Base-by-base conservation (phyloP, 139 green algal genomes). In the Tetraselmis striata region DNA sequence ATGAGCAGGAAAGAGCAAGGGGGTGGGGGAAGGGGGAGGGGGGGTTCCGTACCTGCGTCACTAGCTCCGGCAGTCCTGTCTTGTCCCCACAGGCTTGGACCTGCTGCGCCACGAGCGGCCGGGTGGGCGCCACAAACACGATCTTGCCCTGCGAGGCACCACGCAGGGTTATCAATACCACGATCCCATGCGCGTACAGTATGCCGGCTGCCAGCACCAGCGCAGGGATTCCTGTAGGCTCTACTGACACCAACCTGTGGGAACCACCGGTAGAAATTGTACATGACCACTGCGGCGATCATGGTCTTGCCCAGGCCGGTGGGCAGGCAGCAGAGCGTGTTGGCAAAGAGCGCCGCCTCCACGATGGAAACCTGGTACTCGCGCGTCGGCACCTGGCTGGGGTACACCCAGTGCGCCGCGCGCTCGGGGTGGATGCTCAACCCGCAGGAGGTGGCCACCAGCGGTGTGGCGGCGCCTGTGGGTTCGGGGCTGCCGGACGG, bases 231-330 rank as follows among this genome's bases (percentile, higher is more conserved):
- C n/a, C n/a, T n/a, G n/a, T n/a, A n/a, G n/a, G n/a, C n/a, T n/a
- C n/a, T n/a, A n/a, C n/a, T n/a, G n/a, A n/a, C n/a, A n/a, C n/a
- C n/a, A n/a, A 93, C 91, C 80, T 93, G 76, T 0, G 95, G 95
- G 79, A 98, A 97, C 95, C 95, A 98, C 30, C 95, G 89, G 80
- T 91, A 94, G 84, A 94, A 98, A 87, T 99, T 99, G 90, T 92
- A 67, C 93, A 96, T 97, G 30, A 96, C 93, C 23, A 98, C 96
- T 2, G 95, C 94, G 23, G 96, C 96, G 28, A 99, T 95, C 22
- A 98, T 88, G 24, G 96, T 99, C 91, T 99, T 98, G 79, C 96
- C 96, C 30, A 98, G 89, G 23, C 96, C 96, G 0, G 96, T 99
- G 77, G 96, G 96, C 79, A 99, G 90, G 83, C 92, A 97, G 26